A percentile compares a stretch with the other conserved stretches of the same genome.
Evolutionary conservation across 1,284 basidiomycete genomes (phyloP).

Genomic region (Apiotrichum sp.): DNA sequence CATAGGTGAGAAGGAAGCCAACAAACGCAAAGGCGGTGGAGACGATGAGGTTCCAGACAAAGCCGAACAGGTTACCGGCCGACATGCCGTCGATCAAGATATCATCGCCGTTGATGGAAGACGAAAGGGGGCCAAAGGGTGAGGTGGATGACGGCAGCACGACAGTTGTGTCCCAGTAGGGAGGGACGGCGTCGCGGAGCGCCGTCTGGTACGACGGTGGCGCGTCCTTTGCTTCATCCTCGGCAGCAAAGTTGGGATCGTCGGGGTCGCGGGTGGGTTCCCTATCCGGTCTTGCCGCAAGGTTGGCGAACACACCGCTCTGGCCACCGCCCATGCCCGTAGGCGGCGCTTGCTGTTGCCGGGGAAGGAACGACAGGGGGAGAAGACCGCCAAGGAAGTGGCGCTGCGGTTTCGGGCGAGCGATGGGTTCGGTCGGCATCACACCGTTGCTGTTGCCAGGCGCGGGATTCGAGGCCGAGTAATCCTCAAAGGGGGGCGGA

Average conservation of each 20-base stretch:
- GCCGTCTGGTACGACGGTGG: constrained; percentile 89
- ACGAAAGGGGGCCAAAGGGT: constrained; percentile 48
- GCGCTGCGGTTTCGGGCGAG: constrained; percentile 52
- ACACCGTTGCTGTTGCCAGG: constrained; percentile 74
- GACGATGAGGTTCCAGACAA: constrained; percentile 59
- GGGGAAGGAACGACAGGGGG: constrained; percentile 65
- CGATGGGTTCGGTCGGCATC: constrained; percentile 55
- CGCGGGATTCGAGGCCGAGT: constrained; percentile 59
- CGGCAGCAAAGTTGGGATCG: constrained; percentile 61
- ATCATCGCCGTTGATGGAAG: constrained; percentile 50
- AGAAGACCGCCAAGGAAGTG: constrained; percentile 64
- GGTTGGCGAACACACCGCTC: constrained; percentile 94
- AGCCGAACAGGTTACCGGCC: constrained; percentile 51
- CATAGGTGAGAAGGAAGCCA: constrained; percentile 88
- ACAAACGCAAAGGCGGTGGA: constrained; percentile 97
- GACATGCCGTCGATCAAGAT: constrained; percentile 55
- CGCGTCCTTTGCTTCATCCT: constrained; percentile 70
- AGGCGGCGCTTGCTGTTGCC: constrained; percentile 35
- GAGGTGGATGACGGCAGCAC: constrained; percentile 55
- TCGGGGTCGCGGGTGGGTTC: constrained; percentile 28
- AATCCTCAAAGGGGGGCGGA: constrained; percentile 60
- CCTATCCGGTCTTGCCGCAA: constrained; percentile 64
- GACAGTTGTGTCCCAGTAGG: constrained; percentile 96
- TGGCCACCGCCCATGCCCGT: constrained; percentile 59
- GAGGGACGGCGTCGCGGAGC: constrained; percentile 82